A percentile compares a stretch with the other conserved stretches of the same genome.
These are phyloP conservation scores for Chlamydomonas urium DNA, from an alignment of 139 green algal species.

Conservation along the genomic window DNA sequence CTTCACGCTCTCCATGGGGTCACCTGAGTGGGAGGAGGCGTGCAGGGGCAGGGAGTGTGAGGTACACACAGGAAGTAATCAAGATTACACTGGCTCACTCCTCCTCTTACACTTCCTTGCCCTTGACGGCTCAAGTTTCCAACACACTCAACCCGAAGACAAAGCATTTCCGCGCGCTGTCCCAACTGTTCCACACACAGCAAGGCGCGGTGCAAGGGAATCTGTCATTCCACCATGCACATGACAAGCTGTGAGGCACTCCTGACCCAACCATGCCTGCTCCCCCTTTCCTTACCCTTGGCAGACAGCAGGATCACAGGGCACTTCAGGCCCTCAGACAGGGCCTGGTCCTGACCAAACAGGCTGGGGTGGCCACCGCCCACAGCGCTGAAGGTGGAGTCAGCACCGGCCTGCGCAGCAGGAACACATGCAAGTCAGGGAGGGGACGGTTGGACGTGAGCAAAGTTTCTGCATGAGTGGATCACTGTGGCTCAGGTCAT, in stretches of 20 bases:
- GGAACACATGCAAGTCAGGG: background rate
- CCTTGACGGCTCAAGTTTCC: too few relatives aligned
- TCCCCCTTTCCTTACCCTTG: background rate
- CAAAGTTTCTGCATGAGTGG: background rate
- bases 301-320: background rate
- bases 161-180: too few relatives aligned
- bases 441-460: background rate
- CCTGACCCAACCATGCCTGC: too few relatives aligned
- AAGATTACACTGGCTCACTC: too few relatives aligned
- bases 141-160: too few relatives aligned
- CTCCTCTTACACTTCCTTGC: too few relatives aligned
- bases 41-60: too few relatives aligned
- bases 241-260: too few relatives aligned
- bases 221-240: too few relatives aligned
- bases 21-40: background rate
- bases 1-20: conserved; percentile 8
- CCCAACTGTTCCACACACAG: too few relatives aligned
- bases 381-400: conserved; percentile 9
- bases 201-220: too few relatives aligned
- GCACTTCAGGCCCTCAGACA: background rate
- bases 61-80: too few relatives aligned
- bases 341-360: conserved; percentile 19
- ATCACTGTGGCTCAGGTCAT: background rate
- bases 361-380: conserved; percentile 26
- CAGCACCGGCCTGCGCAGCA: conserved; percentile 6